A percentile compares a stretch with the other conserved stretches of the same genome.
Conservation (phyloP, 208 protist species). For the Naegleria fowleri region DNA sequence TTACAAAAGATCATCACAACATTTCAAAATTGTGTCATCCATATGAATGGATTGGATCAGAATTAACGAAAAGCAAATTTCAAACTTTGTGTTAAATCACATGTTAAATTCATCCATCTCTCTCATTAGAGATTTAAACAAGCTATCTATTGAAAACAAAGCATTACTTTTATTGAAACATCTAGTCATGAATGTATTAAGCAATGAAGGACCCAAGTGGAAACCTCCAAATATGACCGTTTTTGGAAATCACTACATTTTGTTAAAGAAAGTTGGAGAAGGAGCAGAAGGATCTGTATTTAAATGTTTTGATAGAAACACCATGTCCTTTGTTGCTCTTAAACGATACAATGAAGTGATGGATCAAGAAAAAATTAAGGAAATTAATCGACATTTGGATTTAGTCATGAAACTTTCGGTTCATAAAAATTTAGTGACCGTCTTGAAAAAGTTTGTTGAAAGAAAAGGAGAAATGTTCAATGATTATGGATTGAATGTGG, state of each 20-base stretch:
- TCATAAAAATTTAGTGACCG: not conserved
- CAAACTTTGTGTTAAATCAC: not conserved
- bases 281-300: not conserved
- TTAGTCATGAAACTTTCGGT: not conserved
- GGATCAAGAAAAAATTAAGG: not conserved
- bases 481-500: not conserved
- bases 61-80: not conserved
- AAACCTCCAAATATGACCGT: not conserved
- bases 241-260: not conserved
- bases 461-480: constrained; percentile 2
- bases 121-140: not conserved
- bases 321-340: not conserved
- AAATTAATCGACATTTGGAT: not conserved
- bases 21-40: no score
- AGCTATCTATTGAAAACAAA: not conserved
- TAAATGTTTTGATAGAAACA: not conserved
- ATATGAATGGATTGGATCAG: no score
- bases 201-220: not conserved
- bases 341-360: not conserved
- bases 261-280: not conserved
- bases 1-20: no score
- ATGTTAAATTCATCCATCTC: not conserved
- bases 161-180: not conserved
- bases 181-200: not conserved
- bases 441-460: not conserved